These are phyloP conservation scores for Pyricularia sp. DNA, from an alignment of 2,329 filamentous ascomycete genomes.

Conservation along the genomic window DNA sequence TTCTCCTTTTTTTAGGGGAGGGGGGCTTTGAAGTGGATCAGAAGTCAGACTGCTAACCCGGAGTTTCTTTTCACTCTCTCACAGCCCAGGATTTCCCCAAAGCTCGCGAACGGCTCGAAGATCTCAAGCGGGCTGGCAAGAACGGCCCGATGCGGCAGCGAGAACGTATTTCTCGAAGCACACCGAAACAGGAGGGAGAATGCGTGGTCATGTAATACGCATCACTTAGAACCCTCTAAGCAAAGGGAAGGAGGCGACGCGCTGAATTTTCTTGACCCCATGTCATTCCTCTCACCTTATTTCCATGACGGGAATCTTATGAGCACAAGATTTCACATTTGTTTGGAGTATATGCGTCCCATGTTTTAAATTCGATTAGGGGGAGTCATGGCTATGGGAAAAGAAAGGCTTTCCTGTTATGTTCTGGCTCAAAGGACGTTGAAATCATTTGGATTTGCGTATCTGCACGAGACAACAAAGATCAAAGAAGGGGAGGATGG, in stretches of 20 bases:
- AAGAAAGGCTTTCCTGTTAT: neutral
- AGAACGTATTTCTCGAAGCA: constrained; percentile 72
- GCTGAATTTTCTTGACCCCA: neutral
- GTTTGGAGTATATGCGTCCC: neutral
- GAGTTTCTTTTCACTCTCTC: neutral
- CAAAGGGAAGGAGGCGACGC: neutral
- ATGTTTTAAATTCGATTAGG: neutral
- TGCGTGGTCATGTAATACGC: constrained; percentile 67
- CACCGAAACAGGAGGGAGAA: constrained; percentile 80
- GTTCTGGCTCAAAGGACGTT: neutral
- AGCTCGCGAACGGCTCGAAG: constrained; percentile 84
- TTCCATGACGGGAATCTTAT: neutral
- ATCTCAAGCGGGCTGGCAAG: constrained; percentile 73
- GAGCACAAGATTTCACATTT: neutral
- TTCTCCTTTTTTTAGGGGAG: constrained; percentile 15
- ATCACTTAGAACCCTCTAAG: neutral
- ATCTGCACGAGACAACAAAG: neutral
- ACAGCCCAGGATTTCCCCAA: constrained; percentile 93
- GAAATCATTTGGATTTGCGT: neutral
- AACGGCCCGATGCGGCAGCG: constrained; percentile 58
- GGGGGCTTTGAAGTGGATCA: no score
- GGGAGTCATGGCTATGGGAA: neutral
- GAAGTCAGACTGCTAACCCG: neutral
- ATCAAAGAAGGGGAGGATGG: neutral
- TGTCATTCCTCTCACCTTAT: neutral